phyloP scores from a whole-genome alignment of 331 rosid species.

The Rhamnella rubrinervis region DNA sequence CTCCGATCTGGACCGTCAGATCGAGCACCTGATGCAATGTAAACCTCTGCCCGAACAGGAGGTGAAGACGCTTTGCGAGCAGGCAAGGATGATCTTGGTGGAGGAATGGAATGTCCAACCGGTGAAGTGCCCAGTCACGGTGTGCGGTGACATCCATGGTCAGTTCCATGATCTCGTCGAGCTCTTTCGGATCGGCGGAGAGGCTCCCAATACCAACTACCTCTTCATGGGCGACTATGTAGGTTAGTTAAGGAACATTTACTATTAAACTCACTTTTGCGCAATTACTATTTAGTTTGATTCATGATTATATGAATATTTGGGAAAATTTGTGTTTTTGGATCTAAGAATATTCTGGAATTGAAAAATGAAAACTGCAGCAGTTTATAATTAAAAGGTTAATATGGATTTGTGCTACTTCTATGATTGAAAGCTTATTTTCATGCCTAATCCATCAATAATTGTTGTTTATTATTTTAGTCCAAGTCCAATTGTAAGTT shows the following conservation, averaged over 20 bases:
- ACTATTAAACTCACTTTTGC: not conserved
- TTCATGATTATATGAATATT: not conserved
- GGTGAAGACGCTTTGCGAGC: constrained; percentile 43
- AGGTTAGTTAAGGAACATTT: constrained; percentile 25
- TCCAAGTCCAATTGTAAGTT: not conserved
- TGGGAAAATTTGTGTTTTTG: not conserved
- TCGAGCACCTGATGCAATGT: constrained; percentile 45
- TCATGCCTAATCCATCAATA: no score
- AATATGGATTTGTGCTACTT: not conserved
- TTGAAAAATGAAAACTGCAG: not conserved
- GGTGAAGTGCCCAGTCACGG: constrained; percentile 44
- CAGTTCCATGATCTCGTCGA: constrained; percentile 44
- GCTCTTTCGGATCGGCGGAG: constrained; percentile 47
- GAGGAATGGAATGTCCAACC: constrained; percentile 49
- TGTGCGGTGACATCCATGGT: constrained; percentile 43
- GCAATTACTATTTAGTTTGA: not conserved
- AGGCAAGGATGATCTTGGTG: constrained; percentile 41
- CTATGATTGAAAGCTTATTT: no score
- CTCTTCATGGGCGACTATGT: constrained; percentile 49
- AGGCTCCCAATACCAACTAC: constrained; percentile 40
- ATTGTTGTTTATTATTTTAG: not conserved
- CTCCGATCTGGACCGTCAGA: constrained; percentile 45
- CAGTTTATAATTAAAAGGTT: not conserved
- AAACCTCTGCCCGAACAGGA: constrained; percentile 39
- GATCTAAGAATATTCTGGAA: not conserved